Conservation (phyloP, 2,329 filamentous ascomycete genomes). For the Aureobasidium sp. region DNA sequence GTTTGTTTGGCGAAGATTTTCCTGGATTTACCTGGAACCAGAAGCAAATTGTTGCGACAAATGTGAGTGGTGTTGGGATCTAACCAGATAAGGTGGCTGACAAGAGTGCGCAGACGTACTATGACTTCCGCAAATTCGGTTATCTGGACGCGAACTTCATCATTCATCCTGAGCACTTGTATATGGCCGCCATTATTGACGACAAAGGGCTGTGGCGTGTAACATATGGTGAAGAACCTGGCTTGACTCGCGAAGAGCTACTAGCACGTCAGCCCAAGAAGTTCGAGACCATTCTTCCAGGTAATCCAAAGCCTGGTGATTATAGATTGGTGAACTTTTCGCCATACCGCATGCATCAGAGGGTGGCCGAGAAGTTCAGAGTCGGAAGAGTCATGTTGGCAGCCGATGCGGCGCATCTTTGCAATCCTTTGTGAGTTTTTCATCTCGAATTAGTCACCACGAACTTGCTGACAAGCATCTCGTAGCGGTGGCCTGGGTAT, state of each 20-base stretch:
- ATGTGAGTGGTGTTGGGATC: no score
- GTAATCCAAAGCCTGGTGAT: constrained; percentile 22
- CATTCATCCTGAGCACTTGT: constrained; percentile 31
- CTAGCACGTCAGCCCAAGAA: constrained; percentile 23
- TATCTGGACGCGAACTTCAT: constrained; percentile 39
- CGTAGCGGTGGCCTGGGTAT: constrained; percentile 23
- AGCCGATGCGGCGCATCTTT: constrained; percentile 37
- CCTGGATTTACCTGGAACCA: constrained; percentile 21
- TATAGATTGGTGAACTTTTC: constrained; percentile 33
- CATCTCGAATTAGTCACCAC: no score
- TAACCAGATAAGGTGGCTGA: no score
- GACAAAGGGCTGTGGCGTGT: constrained; percentile 35
- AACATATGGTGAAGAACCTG: constrained; percentile 34
- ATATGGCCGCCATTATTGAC: constrained; percentile 24
- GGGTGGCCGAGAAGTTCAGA: constrained; percentile 30
- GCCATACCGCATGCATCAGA: constrained; percentile 38
- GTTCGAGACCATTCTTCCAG: constrained; percentile 24
- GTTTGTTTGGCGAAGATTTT: constrained; percentile 23
- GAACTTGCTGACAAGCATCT: background rate
- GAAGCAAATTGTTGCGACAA: constrained; percentile 20
- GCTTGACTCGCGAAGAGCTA: constrained; percentile 24
- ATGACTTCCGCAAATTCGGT: constrained; percentile 31
- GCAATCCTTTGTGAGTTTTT: constrained; percentile 24
- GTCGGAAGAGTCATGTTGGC: constrained; percentile 30
- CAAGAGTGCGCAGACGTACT: constrained; percentile 20